Conservation (phyloP, 164 flowering plant genomes). For the Nymphaea thermarum region DNA sequence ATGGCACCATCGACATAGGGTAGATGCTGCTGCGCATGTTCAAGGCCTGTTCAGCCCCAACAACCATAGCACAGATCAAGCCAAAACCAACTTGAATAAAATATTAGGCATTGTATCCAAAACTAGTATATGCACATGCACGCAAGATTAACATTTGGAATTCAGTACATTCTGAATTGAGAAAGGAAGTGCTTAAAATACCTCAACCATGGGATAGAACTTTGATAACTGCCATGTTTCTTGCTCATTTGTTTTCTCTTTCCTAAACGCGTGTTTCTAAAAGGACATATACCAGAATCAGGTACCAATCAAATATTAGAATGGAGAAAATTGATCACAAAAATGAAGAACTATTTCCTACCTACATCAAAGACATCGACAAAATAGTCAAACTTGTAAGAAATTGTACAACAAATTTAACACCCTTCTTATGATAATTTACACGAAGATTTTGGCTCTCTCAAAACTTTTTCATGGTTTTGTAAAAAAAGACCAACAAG, state of each 20-base stretch:
- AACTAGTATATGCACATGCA: neutral
- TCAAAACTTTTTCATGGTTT: neutral
- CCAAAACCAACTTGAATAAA: too few species aligned
- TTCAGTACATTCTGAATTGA: neutral
- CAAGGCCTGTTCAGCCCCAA: neutral
- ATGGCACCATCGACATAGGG: neutral
- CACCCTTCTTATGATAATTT: neutral
- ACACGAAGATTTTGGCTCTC: neutral
- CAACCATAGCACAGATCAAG: too few species aligned
- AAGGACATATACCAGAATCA: neutral
- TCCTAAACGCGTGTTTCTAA: constrained; percentile 67
- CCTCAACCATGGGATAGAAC: constrained; percentile 96
- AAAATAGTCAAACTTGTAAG: too few species aligned
- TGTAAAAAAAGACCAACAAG: neutral
- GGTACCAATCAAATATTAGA: neutral
- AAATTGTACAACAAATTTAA: too few species aligned
- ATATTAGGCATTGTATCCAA: neutral
- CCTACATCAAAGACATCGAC: neutral
- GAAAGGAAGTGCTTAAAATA: constrained; percentile 7
- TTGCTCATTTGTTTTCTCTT: constrained; percentile 65
- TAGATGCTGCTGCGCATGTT: neutral
- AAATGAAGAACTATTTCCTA: neutral
- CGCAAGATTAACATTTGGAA: neutral
- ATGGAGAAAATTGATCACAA: neutral
- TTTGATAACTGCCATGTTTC: constrained; percentile 82